Base-by-base conservation (phyloP, 202 grass and related monocot genomes). In the Hordeum pubiflorum region DNA sequence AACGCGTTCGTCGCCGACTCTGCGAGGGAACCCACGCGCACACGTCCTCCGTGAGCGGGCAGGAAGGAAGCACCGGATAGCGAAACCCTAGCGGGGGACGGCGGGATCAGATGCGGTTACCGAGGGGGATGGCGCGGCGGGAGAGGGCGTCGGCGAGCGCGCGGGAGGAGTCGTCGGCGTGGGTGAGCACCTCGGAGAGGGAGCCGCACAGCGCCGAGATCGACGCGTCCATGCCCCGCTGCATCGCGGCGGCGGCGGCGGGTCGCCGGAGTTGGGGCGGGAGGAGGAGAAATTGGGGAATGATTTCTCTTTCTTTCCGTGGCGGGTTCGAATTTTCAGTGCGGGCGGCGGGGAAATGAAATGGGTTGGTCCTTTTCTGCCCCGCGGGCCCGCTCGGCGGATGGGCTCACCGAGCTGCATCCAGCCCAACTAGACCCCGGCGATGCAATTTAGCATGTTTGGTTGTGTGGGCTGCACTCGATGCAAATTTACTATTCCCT, bases 61-160 rank as follows among this genome's bases (percentile, higher is more conserved):
- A 15, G 2, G 10, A 10, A 20, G 1, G 41, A 58, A 70, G 17
- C 59, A 3, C 3, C 31, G 31, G 43, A 4, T 15, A 4, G 41
- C 46, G 40, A 18, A 54, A 54, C 50, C 50, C 50, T 54, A 17
- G 64, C 44, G 20, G 7, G 31, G 38, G 36, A 58, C 11, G 11
- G 14, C 6, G 23, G 52, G 11, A 12, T 40, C 13, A 10, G 9
- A 41, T 3, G 23, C 50, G 36, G 6, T 41, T 58, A 97, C 91
- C 86, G 43, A 97, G 89, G 21, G 84, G 91, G 64, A 97, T 74
- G 20, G 91, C 91, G 56, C 81, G 83, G 29, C 86, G 74, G 44
- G 86, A 82, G 83, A 97, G 68, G 59, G 52, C 80, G 59, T 94
- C 87, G 85, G 89, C 85, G 87, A 97, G 94, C 29, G 81, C 80